A percentile compares a stretch with the other conserved stretches of the same genome.
Evolutionary conservation across 2,329 filamentous ascomycete species (phyloP).

Genomic region (Cladophialophora yegresii): DNA sequence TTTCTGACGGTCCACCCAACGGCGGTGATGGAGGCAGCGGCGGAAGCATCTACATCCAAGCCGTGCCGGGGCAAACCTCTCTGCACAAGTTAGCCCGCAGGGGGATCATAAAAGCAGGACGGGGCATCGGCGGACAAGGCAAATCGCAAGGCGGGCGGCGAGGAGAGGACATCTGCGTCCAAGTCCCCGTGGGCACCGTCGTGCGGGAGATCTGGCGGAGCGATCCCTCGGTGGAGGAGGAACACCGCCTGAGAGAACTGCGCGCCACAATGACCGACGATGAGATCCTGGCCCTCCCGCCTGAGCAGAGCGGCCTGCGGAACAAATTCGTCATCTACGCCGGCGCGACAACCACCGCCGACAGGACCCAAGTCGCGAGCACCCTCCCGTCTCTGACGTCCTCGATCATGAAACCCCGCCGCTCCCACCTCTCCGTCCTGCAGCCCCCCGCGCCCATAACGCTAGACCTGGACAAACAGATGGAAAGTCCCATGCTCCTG

Average conservation of each 20-base stretch:
- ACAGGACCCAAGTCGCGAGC: slow-evolving; percentile 25
- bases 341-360: slow-evolving; percentile 54
- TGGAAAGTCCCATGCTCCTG: slow-evolving; percentile 79
- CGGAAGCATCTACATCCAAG: slow-evolving; percentile 92
- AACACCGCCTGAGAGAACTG: slow-evolving; percentile 43
- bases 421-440: slow-evolving; percentile 60
- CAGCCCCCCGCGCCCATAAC: slow-evolving; percentile 73
- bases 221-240: slow-evolving; percentile 74
- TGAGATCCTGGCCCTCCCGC: slow-evolving; percentile 39
- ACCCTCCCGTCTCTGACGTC: slow-evolving; percentile 44
- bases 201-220: slow-evolving; percentile 76
- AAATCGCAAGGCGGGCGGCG: slow-evolving; percentile 65
- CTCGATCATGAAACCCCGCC: slow-evolving; percentile 46
- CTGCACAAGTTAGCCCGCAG: slow-evolving; percentile 85
- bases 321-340: slow-evolving; percentile 88
- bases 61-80: slow-evolving; percentile 85
- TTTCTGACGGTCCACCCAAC: slow-evolving; percentile 86
- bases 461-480: slow-evolving; percentile 73
- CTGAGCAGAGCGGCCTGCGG: slow-evolving; percentile 37
- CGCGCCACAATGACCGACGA: slow-evolving; percentile 43
- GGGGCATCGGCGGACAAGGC: slow-evolving; percentile 52
- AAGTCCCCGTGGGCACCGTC: slow-evolving; percentile 90
- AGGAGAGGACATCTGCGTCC: slow-evolving; percentile 83
- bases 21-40: slow-evolving; percentile 92
- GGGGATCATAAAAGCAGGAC: slow-evolving; percentile 58